Evolutionary conservation across 768 basidiomycete genomes (phyloP).

Genomic region (Mycena belliarum): DNA sequence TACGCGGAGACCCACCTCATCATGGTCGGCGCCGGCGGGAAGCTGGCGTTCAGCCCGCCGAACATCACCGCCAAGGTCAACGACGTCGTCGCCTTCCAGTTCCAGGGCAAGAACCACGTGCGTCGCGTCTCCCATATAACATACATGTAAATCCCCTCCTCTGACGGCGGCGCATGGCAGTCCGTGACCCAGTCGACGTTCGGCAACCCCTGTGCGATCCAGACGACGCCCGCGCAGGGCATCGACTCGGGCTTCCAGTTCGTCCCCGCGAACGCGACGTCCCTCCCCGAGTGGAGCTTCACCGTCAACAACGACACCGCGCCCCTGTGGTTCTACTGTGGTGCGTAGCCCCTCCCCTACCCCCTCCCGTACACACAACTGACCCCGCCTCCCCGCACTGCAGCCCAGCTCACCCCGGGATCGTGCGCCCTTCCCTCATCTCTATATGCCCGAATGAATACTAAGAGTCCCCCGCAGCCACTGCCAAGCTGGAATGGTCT

Average conservation of each 20-base stretch:
- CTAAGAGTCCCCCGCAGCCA: conserved; percentile 35
- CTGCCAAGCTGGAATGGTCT: conserved; percentile 61
- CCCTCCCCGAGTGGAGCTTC: conserved; percentile 46
- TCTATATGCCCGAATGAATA: too few species aligned
- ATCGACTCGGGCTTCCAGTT: conserved; percentile 55
- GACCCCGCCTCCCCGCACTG: too few species aligned
- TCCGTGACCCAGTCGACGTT: conserved; percentile 66
- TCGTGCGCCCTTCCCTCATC: too few species aligned
- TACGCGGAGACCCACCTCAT: conserved; percentile 39
- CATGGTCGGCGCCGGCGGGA: conserved; percentile 43
- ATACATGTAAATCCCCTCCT: background rate
- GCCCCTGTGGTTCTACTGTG: conserved; percentile 61
- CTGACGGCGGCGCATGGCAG: conserved; percentile 27
- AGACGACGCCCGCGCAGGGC: conserved; percentile 37
- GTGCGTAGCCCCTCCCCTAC: too few species aligned
- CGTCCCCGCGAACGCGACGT: conserved; percentile 32
- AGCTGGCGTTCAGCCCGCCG: conserved; percentile 42
- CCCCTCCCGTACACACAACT: too few species aligned
- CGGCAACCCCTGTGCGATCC: conserved; percentile 46
- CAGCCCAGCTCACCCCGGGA: too few species aligned
- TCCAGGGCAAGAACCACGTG: conserved; percentile 49
- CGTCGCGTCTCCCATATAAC: conserved; percentile 10
- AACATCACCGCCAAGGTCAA: conserved; percentile 42
- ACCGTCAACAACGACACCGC: conserved; percentile 44
- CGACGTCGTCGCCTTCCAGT: conserved; percentile 55